Percentiles rank a stretch among this genome's conserved stretches.
These are phyloP conservation scores for Elsinoe perseae DNA, from an alignment of 2,329 filamentous ascomycete species.

Conservation along the genomic window DNA sequence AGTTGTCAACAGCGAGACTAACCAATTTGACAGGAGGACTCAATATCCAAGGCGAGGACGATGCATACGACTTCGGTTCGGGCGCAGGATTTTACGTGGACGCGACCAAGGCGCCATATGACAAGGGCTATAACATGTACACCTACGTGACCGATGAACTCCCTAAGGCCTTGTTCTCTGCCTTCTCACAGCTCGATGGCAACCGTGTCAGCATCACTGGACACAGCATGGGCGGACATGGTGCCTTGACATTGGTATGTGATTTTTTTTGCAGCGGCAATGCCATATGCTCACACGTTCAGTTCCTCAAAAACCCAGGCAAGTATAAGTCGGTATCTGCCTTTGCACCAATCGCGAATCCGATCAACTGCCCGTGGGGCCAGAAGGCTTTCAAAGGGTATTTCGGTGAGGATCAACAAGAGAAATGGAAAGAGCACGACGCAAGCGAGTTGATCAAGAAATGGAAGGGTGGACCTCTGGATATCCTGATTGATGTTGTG, in stretches of 20 bases:
- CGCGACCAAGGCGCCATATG: conserved; percentile 67
- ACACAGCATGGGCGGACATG: conserved; percentile 96
- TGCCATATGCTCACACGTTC: conserved; percentile 2
- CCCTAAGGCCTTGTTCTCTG: conserved; percentile 64
- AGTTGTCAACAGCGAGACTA: conserved; percentile 11
- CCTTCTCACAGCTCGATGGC: conserved; percentile 64
- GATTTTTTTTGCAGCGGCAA: no score
- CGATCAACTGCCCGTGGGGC: conserved; percentile 80
- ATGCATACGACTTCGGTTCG: conserved; percentile 82
- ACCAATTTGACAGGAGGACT: conserved; percentile 53
- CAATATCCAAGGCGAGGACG: conserved; percentile 73
- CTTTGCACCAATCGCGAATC: conserved; percentile 86
- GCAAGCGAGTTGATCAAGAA: conserved; percentile 79
- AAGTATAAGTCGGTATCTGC: conserved; percentile 83
- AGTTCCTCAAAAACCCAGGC: conserved; percentile 84
- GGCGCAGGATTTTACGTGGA: conserved; percentile 95
- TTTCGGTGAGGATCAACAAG: conserved; percentile 64
- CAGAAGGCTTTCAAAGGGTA: conserved; percentile 93
- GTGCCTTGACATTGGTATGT: conserved; percentile 69
- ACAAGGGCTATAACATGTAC: conserved; percentile 84
- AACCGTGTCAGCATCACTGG: conserved; percentile 74
- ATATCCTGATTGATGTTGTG: conserved; percentile 81
- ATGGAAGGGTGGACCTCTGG: conserved; percentile 62
- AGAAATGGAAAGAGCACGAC: conserved; percentile 81
- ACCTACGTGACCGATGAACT: conserved; percentile 84